Evolutionary conservation across 1,139 yeast genomes (phyloP), one percentile per base, ranked within the genome.

Genomic region (Pichia sp.): DNA sequence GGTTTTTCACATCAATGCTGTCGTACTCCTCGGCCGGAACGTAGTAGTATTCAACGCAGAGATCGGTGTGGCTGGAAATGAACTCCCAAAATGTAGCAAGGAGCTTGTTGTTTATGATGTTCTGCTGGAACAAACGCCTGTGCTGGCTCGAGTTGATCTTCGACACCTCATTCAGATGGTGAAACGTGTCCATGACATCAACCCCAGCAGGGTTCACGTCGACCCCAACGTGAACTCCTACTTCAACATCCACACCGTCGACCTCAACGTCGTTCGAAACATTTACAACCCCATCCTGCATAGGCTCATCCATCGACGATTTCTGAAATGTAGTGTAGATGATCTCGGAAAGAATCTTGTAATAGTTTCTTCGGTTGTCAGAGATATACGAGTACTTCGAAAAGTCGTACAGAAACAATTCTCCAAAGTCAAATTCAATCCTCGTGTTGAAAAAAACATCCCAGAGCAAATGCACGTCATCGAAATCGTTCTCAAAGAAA

Each of bases 171-270:
- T 43, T 47, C 36, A 67, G 46, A 47, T 65, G 67, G 23, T 61
- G 61, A 34, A 65, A 55, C 5, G 65, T 52, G 41, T 57, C 60
- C 57, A 64, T 60, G 10, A 60, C 62, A 50, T 64, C 67, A 23
- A 49, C 55, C 5, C 40, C 41, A 15, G 44, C 29, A 15, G 23
- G 43, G n/a, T 32, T 38, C 19, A 57, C 60, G 10, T 58, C 51
- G 8, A 59, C 62, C 11, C 63, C 67, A n/a, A 49, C 55, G 16
- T 15, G 13, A 8, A 50, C 49, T 1, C 46, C 43, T 3, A 30
- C 40, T 7, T 8, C 23, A 16, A 54, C 58, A 8, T 57, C 49
- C 5, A 58, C 61, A 16, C 54, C 19, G n/a, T 34, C 16, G 11
- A 15, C 42, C 3, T 23, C 42, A 47, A 29, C 45, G 29, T 26